Conservation (phyloP, 331 rosid genomes). For the Malus hybrid region DNA sequence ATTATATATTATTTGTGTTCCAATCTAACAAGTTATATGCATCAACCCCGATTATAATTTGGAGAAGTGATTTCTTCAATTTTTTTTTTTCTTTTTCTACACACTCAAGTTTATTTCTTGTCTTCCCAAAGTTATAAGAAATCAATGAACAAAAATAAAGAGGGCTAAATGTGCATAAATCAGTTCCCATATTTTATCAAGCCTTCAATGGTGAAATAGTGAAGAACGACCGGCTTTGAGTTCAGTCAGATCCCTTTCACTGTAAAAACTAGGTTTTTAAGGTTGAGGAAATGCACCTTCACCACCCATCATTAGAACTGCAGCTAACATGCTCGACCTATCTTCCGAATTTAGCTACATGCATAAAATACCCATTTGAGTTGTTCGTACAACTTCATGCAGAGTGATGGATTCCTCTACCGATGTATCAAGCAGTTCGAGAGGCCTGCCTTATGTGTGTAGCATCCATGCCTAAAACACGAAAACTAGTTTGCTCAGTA, state of each 20-base stretch:
- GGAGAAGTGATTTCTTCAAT: no score
- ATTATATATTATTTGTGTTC: no score
- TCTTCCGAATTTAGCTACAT: not conserved
- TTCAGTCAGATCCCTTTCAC: not conserved
- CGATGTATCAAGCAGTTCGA: not conserved
- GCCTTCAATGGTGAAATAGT: not conserved
- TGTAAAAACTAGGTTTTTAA: not conserved
- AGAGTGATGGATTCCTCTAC: not conserved
- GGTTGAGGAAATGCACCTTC: not conserved
- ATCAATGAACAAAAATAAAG: no score
- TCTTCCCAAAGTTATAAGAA: not conserved
- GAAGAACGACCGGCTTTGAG: not conserved
- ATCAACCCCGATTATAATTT: no score
- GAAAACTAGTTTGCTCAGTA: not conserved
- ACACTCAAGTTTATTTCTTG: no score
- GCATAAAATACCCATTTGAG: not conserved
- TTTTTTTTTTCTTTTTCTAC: no score
- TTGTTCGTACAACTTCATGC: not conserved
- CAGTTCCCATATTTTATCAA: not conserved
- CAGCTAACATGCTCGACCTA: not conserved
- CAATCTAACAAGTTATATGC: no score
- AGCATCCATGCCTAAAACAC: conserved; percentile 2
- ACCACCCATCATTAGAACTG: not conserved
- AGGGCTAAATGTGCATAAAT: not conserved
- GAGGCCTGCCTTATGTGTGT: not conserved